Evolutionary conservation across 2,329 filamentous ascomycete species (phyloP).

Genomic region (Oidium heveae): DNA sequence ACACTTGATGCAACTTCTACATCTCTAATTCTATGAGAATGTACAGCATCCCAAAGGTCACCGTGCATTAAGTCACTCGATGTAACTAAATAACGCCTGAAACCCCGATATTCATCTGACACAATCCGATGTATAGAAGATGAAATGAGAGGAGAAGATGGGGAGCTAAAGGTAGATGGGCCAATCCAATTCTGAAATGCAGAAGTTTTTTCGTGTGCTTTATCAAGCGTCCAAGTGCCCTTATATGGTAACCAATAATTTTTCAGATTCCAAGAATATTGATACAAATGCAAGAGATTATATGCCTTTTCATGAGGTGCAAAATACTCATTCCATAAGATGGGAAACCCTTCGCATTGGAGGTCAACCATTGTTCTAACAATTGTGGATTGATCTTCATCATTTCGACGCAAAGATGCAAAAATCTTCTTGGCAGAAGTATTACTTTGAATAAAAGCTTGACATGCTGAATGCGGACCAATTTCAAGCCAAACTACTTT

Average conservation of each 20-base stretch:
- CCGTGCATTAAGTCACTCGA: conserved; percentile 2
- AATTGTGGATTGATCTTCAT: conserved; percentile 39
- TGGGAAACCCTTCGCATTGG: conserved; percentile 31
- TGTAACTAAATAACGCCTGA: conserved; percentile 1
- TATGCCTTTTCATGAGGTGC: conserved; percentile 31
- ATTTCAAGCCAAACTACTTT: conserved; percentile 44
- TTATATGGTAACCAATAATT: conserved; percentile 39
- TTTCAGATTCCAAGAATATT: conserved; percentile 45
- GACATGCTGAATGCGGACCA: conserved; percentile 46
- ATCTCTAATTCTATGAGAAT: conserved; percentile 4
- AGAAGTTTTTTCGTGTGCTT: conserved; percentile 20
- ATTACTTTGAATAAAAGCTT: neutral
- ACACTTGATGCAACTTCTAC: conserved; percentile 15
- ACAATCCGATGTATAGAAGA: conserved; percentile 28
- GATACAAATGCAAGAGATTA: conserved; percentile 36
- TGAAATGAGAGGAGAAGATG: conserved; percentile 8
- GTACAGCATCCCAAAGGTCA: conserved; percentile 2
- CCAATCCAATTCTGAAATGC: neutral
- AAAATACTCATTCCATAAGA: conserved; percentile 51
- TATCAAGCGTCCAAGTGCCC: conserved; percentile 44
- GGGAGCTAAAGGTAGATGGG: neutral
- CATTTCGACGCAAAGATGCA: conserved; percentile 34
- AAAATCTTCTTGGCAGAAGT: conserved; percentile 11
- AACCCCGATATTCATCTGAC: conserved; percentile 18
- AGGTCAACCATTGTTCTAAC: conserved; percentile 30